Evolutionary conservation across 2,329 filamentous ascomycete genomes (phyloP).

Genomic region (Fusarium continuum): DNA sequence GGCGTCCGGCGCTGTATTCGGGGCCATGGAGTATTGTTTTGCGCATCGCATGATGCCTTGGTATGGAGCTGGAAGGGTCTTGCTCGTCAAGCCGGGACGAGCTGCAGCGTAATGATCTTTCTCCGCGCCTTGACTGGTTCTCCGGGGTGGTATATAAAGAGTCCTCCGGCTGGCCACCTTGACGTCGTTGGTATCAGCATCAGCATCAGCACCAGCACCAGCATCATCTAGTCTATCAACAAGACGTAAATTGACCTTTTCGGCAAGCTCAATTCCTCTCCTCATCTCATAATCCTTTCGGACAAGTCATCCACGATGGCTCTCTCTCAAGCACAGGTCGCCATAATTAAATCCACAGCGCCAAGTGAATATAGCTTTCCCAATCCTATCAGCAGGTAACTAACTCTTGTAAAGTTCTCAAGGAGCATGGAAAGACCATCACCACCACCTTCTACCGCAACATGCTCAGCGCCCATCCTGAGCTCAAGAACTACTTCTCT

Average conservation of each 20-base stretch:
- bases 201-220: too few relatives aligned
- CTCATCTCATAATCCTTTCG: not conserved
- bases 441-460: slow-evolving; percentile 78
- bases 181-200: slow-evolving; percentile 1
- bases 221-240: slow-evolving; percentile 18
- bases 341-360: slow-evolving; percentile 79
- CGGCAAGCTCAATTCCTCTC: not conserved
- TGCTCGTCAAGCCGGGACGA: not conserved
- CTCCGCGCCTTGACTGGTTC: slow-evolving; percentile 34
- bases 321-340: slow-evolving; percentile 70
- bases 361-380: slow-evolving; percentile 58
- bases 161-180: not conserved
- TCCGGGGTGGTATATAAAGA: slow-evolving; percentile 35
- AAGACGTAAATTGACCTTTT: not conserved
- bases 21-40: slow-evolving; percentile 9
- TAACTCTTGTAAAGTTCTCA: slow-evolving; percentile 56
- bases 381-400: too few relatives aligned
- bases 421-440: slow-evolving; percentile 73
- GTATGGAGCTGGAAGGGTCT: too few relatives aligned
- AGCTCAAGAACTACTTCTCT: slow-evolving; percentile 76
- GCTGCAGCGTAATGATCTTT: slow-evolving; percentile 38
- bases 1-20: slow-evolving; percentile 13
- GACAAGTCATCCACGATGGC: slow-evolving; percentile 49
- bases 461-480: slow-evolving; percentile 70
- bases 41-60: slow-evolving; percentile 28